Evolutionary conservation across 805 yeast genomes (phyloP), one percentile per base, ranked within the genome.

Genomic region (Kazachstania africana): DNA sequence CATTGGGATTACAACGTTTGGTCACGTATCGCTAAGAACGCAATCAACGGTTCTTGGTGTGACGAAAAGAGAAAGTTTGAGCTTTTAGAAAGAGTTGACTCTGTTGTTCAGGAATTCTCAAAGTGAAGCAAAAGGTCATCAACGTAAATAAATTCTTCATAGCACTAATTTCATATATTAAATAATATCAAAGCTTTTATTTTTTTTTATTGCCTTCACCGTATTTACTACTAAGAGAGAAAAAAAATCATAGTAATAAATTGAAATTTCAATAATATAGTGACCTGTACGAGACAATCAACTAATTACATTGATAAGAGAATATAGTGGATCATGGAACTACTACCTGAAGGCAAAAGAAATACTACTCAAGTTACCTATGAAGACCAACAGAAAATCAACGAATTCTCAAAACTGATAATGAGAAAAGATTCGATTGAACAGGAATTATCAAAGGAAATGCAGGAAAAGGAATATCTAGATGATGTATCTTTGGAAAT

Each of bases 351-450:
- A 38, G 68, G 68, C 1, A 51, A 60, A 39, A 47, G 52, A 38
- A 63, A 63, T 36, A 55, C 48, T 28, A 54, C 53, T 5, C 59
- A 59, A 36, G 68, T 63, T 5, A 49, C 59, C 5, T 53, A 49
- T 26, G 82, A 72, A 36, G 97, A 88, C 53, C 98, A 88, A 60
- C 76, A 80, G 50, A 72, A 72, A 50, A 88, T 88, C 62, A 91
- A 88, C 57, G 74, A 74, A 52, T 88, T 91, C 51, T 82, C 95
- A 12, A 79, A 85, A 28, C 64, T 85, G 39, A 82, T 85, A 37
- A 64, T 75, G 41, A 73, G 77, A 37, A 75, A 78, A 42, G 84
- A 81, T 41, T 65, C 65, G 13, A 52, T 75, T 10, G 62, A 66
- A 20, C 66, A 57, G 13, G 66, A 66, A 30, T 60, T 80, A 22